Base-by-base conservation (phyloP, 768 basidiomycete genomes). In the Nidularia sp. region DNA sequence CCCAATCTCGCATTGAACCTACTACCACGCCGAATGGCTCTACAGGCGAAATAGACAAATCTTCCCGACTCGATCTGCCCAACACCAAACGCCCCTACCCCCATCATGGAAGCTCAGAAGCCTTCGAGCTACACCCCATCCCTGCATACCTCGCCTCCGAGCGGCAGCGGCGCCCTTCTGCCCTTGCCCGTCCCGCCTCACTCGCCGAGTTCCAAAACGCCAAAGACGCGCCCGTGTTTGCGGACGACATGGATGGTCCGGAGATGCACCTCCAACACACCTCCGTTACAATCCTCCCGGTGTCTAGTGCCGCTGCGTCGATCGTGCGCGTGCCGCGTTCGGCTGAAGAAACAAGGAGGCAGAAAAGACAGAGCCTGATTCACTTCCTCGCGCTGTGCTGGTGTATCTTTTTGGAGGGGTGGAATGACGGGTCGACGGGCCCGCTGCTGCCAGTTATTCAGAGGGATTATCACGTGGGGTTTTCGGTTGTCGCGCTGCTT, bases 401-500 rank as follows among this genome's bases (percentile, higher is more conserved):
- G 60, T 63, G 66, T n/a, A 48, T 76, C 46, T 79, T 78, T 44
- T 56, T 79, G 4, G 67, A 63, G 12, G 85, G 66, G 6, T 67
- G 63, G 62, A 64, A 59, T 49, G 66, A 67, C 57, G 64, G 60
- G 13, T 57, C 61, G 0, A 57, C 57, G 31, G 66, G 64, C 9
- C 62, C 64, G 25, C 47, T 66, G 25, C 50, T 66, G 10, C 66
- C 66, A 7, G 55, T 49, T 2, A 62, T 66, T n/a, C 66, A 66
- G 49, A 48, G 55, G 8, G 52, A 57, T 31, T 68, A 64, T 42
- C 50, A 62, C 36, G 66, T 66, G 22, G 66, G 68, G 8, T 81
- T 76, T 56, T 60, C 73, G 5, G 52, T 77, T 6, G 80, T 85
- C 9, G 80, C 81, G 0, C 48, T 82, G 15, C 72, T 81, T 25